These are phyloP conservation scores for Phytophthora palmivora DNA, from an alignment of 352 stramenopile species.

Conservation along the genomic window DNA sequence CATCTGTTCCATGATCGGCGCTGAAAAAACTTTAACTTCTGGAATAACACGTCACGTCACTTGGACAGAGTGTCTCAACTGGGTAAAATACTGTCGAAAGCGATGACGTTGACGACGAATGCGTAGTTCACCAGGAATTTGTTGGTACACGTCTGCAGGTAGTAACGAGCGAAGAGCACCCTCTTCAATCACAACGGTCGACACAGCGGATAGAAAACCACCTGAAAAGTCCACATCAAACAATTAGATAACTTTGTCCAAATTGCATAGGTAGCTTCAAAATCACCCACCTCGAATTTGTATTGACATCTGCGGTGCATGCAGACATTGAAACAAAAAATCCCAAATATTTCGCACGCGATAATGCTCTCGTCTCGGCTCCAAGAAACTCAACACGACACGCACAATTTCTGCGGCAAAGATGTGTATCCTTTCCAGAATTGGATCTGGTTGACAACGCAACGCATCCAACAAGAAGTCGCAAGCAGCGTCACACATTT, in stretches of 20 bases:
- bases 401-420: conserved; percentile 53
- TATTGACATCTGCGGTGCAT: conserved; percentile 58
- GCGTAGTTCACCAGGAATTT: conserved; percentile 46
- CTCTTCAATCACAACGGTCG: conserved; percentile 35
- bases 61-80: conserved; percentile 22
- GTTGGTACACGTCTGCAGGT: conserved; percentile 36
- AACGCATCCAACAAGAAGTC: conserved; percentile 64
- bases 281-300: conserved; percentile 44
- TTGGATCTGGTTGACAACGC: conserved; percentile 35
- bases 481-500: conserved; percentile 72
- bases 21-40: too few species aligned
- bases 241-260: conserved; percentile 3
- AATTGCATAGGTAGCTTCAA: neutral
- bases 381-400: conserved; percentile 58
- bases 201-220: conserved; percentile 55
- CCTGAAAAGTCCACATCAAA: conserved; percentile 24
- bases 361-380: conserved; percentile 53
- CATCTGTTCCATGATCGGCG: too few species aligned
- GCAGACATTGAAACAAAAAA: conserved; percentile 78
- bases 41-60: too few species aligned
- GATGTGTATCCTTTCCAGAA: conserved; percentile 40
- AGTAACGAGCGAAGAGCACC: conserved; percentile 37
- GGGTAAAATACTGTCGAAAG: conserved; percentile 63
- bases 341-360: conserved; percentile 64
- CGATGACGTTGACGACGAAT: conserved; percentile 54